Evolutionary conservation across 2,329 filamentous ascomycete species (phyloP).

Genomic region (Aspergillus pseudotamarii): DNA sequence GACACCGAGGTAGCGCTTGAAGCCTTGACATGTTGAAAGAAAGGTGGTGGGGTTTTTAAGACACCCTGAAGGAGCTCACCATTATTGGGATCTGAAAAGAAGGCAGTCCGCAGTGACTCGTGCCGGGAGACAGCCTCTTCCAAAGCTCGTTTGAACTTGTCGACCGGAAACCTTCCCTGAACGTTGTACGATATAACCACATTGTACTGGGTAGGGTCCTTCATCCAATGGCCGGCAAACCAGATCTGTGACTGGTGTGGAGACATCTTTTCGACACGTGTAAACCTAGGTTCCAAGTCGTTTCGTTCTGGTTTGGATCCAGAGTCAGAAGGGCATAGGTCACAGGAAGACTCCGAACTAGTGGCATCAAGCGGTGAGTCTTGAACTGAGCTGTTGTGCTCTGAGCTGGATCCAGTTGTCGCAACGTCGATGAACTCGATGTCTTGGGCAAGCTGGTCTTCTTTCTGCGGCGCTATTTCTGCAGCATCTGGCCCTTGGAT

Average conservation of each 20-base stretch:
- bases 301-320: not conserved
- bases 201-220: conserved; percentile 6
- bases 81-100: not conserved
- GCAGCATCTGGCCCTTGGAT: not conserved
- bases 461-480: not conserved
- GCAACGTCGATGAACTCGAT: not conserved
- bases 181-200: conserved; percentile 1
- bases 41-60: not conserved
- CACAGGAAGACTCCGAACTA: not conserved
- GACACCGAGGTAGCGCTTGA: not conserved
- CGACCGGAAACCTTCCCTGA: not conserved
- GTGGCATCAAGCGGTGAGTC: not conserved
- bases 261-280: conserved; percentile 3
- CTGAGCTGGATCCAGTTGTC: not conserved
- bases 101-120: conserved; percentile 5
- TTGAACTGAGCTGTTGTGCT: not conserved
- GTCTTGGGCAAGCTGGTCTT: not conserved
- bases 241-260: conserved; percentile 7
- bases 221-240: conserved; percentile 9
- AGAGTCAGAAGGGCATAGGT: not conserved
- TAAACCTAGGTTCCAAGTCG: not conserved
- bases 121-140: not conserved
- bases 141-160: not conserved
- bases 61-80: conserved; percentile 1
- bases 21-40: not conserved